phyloP scores from a whole-genome alignment of 371 early-diverging fungal genomes.

The Rhizomucor miehei region DNA sequence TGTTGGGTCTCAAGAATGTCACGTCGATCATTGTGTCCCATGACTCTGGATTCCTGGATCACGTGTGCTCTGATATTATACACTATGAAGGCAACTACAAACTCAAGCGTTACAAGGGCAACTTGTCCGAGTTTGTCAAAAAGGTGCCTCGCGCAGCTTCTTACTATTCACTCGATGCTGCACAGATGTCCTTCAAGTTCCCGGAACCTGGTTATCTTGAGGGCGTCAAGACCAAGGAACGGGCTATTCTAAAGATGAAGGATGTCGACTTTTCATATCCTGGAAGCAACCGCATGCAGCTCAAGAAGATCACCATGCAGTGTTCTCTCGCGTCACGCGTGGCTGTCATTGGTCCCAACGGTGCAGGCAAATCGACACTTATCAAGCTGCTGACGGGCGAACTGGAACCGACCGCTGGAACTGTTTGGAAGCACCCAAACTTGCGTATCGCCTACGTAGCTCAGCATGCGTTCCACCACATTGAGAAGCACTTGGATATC shows the following conservation, averaged over 20 bases:
- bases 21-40: slow-evolving; percentile 88
- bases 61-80: slow-evolving; percentile 79
- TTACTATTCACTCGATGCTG: slow-evolving; percentile 65
- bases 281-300: slow-evolving; percentile 48
- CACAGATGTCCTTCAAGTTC: slow-evolving; percentile 58
- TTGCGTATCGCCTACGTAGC: slow-evolving; percentile 86
- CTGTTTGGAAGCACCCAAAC: slow-evolving; percentile 78
- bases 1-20: slow-evolving; percentile 64
- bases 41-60: slow-evolving; percentile 87
- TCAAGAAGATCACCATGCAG: slow-evolving; percentile 60
- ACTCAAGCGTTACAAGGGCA: slow-evolving; percentile 80
- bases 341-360: slow-evolving; percentile 74
- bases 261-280: slow-evolving; percentile 70
- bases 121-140: slow-evolving; percentile 83
- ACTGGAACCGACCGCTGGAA: slow-evolving; percentile 59
- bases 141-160: slow-evolving; percentile 74
- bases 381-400: slow-evolving; percentile 86
- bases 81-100: slow-evolving; percentile 74
- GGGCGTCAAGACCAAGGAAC: slow-evolving; percentile 74
- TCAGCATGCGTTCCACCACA: slow-evolving; percentile 87
- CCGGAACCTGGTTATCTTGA: slow-evolving; percentile 73
- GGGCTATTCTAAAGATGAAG: slow-evolving; percentile 66
- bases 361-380: slow-evolving; percentile 77
- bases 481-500: slow-evolving; percentile 77
- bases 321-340: slow-evolving; percentile 69